Evolutionary conservation across 2,329 filamentous ascomycete genomes (phyloP).

Genomic region (Nothophoma quercina): DNA sequence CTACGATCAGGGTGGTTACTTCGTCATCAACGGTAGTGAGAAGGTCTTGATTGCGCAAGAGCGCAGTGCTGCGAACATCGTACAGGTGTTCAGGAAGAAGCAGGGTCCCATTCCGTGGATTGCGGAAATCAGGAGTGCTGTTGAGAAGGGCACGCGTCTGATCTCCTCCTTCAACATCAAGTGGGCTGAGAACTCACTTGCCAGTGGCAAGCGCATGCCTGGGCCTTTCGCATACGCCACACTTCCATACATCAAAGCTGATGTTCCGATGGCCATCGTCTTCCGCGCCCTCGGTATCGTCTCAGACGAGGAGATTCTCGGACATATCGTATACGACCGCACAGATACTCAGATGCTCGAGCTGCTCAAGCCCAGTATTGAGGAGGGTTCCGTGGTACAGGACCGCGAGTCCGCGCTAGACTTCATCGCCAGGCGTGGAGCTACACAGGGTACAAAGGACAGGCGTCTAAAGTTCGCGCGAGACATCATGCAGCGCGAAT

Average conservation of each 20-base stretch:
- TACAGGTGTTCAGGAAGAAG: constrained; percentile 98
- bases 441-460: constrained; percentile 76
- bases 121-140: constrained; percentile 93
- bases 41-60: constrained; percentile 99
- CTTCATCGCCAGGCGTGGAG: constrained; percentile 92
- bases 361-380: constrained; percentile 95
- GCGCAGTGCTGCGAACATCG: constrained; percentile 96
- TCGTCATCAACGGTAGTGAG: constrained; percentile 98
- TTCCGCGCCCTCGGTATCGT: constrained; percentile 96
- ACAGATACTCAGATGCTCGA: constrained; percentile 97
- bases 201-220: constrained; percentile 76
- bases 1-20: constrained; percentile 98
- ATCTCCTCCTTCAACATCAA: constrained; percentile 94
- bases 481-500: constrained; percentile 96
- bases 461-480: constrained; percentile 91
- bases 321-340: constrained; percentile 95
- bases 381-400: constrained; percentile 95
- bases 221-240: constrained; percentile 90
- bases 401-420: constrained; percentile 93
- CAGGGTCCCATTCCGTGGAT: constrained; percentile 93
- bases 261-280: constrained; percentile 92
- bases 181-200: constrained; percentile 84
- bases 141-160: constrained; percentile 93
- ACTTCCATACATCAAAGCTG: constrained; percentile 90
- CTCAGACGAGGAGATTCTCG: constrained; percentile 96